Evolutionary conservation across 139 green algal genomes (phyloP), one percentile per base, ranked within the genome.

Genomic region (Chlorella sp.): DNA sequence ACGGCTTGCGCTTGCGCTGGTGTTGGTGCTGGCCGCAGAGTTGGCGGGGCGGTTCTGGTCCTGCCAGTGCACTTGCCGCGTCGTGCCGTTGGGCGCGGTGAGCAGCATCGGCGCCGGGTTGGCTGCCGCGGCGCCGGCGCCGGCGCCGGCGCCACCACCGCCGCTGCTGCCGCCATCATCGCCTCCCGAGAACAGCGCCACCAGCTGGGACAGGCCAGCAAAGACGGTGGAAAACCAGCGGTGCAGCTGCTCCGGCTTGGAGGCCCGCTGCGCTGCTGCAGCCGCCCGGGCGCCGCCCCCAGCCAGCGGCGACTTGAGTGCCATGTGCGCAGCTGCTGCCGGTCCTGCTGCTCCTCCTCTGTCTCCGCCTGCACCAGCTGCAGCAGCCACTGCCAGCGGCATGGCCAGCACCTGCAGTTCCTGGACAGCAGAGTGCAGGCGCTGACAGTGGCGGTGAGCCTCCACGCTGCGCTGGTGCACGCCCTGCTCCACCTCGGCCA

Each of bases 401-500:
- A 89, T 89, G 19, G 53, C 36, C 28, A 19, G 36, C 34, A 36
- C 86, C 86, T 85, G 86, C 34, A 90, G 77, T 14, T 53, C 87
- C 78, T 86, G 87, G 5, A 86, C 87, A 2, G 85, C 18, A 32
- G 60, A 34, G n/a, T 77, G 87, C 61, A 90, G 34, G 36, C 87
- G 78, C 78, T 90, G 87, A 57, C 86, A 53, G 2, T 73, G 61
- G 5, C 61, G 77, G 22, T 82, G 78, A 5, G 87, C 87, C 39
- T 86, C 57, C 21, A 81, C 60, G 15, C 77, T 80, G 42, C 87
- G 78, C 18, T 30, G 40, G 39, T 86, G 75, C 77, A 90, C 77
- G 11, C 57, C 71, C 21, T 24, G 53, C 57, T 92, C 85, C 84
- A 93, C 89, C 7, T 77, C 86, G 2, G 88, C 86, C 39, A 94